Conservation (phyloP, 1,139 yeast species). For the Zygosaccharomyces sapae region DNA sequence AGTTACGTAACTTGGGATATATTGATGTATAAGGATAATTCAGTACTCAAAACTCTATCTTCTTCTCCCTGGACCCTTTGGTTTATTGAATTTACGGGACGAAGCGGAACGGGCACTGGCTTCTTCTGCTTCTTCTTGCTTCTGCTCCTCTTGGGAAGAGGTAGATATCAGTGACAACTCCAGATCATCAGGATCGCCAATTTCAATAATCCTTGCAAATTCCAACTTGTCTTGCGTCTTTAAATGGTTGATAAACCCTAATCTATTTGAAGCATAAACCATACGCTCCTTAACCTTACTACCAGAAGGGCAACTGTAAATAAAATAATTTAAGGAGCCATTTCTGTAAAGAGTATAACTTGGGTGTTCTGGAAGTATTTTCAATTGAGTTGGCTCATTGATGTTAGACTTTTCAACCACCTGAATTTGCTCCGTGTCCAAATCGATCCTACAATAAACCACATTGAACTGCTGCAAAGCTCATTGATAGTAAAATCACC, state of each 20-base stretch:
- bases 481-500: conserved; percentile 21
- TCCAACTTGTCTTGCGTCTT: conserved; percentile 36
- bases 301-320: conserved; percentile 87
- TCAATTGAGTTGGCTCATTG: conserved; percentile 29
- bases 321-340: conserved; percentile 41
- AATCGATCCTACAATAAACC: conserved; percentile 38
- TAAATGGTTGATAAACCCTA: conserved; percentile 57
- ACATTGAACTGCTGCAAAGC: conserved; percentile 30
- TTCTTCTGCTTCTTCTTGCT: conserved; percentile 17
- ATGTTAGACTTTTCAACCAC: conserved; percentile 27
- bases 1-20: conserved; percentile 14
- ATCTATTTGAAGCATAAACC: conserved; percentile 84
- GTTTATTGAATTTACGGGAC: conserved; percentile 44
- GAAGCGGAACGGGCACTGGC: conserved; percentile 22
- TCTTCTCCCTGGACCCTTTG: conserved; percentile 48
- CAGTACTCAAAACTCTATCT: no score
- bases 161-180: conserved; percentile 41
- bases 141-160: conserved; percentile 19
- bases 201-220: conserved; percentile 50
- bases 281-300: conserved; percentile 87
- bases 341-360: conserved; percentile 54
- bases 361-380: conserved; percentile 43
- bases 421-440: conserved; percentile 39
- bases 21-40: neutral
- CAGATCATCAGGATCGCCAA: conserved; percentile 65